Evolutionary conservation across 2,329 filamentous ascomycete genomes (phyloP), one percentile per base, ranked within the genome.

Genomic region (Phoma sp.): DNA sequence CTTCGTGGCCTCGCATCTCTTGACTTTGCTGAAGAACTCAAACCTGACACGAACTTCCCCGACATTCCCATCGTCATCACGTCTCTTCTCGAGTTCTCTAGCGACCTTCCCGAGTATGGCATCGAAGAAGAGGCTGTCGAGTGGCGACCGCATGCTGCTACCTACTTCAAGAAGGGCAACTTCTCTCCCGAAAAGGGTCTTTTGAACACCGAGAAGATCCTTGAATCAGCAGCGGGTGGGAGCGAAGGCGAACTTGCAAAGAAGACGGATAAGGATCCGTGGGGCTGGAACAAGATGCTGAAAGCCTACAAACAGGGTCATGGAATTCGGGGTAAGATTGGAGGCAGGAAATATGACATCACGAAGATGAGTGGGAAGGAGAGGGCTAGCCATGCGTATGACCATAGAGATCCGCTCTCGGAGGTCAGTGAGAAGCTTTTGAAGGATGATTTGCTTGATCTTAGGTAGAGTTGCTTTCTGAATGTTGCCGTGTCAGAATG

Each of bases 301-400:
- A 54, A 35, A 12, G 27, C 44, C 2, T 61, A 61, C 36, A 51
- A 55, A 25, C 25, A 15, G 4, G 13, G n/a, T 4, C 24, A 57
- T 40, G 45, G 33, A 5, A 15, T 24, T 2, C 25, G 19, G 4
- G 39, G 33, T 19, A 31, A 37, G 25, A 49, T 64, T 31, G 61
- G 57, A 9, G 51, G 54, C 4, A 48, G 40, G 4, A 51, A 52
- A 7, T 63, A 53, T 39, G 53, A 63, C 44, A 60, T 66, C 25
- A 58, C 56, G 6, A 58, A 55, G 36, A 55, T 61, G 55, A 43
- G 43, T 3, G 49, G 58, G 48, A 56, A 57, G 43, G 27, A 60
- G 36, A 57, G 61, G 31, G 54, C 54, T 5, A 27, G 40, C 3
- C 27, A 62, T 36, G 39, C 50, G 6, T 61, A 55, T 40, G 53